A percentile compares a stretch with the other conserved stretches of the same genome.
Evolutionary conservation across 2,329 filamentous ascomycete species (phyloP).

Genomic region (Trichophyton simii): DNA sequence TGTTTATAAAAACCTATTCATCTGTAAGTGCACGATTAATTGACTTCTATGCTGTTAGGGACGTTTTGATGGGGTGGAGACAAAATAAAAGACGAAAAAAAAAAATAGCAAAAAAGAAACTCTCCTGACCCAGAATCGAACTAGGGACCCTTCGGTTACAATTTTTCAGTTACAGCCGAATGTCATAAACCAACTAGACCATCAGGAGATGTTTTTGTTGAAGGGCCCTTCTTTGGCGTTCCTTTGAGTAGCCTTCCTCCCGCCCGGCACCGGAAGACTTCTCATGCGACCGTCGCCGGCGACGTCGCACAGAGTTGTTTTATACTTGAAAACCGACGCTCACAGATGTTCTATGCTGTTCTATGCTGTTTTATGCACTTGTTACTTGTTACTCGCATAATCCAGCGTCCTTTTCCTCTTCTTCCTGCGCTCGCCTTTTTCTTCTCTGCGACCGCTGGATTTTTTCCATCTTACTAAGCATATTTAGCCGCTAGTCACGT

Average conservation of each 20-base stretch:
- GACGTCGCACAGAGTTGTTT: too few relatives aligned
- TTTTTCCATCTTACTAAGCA: background rate
- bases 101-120: constrained; percentile 8
- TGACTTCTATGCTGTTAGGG: too few relatives aligned
- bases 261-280: background rate
- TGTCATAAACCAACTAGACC: constrained; percentile 6
- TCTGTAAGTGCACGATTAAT: too few relatives aligned
- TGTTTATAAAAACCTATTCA: background rate
- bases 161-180: constrained; percentile 5
- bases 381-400: too few relatives aligned
- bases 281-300: background rate
- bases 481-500: background rate
- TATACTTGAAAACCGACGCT: too few relatives aligned
- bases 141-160: constrained; percentile 5
- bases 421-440: background rate
- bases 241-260: background rate
- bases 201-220: constrained; percentile 6
- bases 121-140: constrained; percentile 11
- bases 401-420: background rate
- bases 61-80: background rate
- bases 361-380: too few relatives aligned
- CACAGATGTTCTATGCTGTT: too few relatives aligned
- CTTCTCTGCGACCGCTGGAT: too few relatives aligned
- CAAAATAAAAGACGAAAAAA: constrained; percentile 5
- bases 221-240: background rate